Evolutionary conservation across 73 alveolate genomes (phyloP), one percentile per base, ranked within the genome.

Genomic region (Paramecium octaurelia): DNA sequence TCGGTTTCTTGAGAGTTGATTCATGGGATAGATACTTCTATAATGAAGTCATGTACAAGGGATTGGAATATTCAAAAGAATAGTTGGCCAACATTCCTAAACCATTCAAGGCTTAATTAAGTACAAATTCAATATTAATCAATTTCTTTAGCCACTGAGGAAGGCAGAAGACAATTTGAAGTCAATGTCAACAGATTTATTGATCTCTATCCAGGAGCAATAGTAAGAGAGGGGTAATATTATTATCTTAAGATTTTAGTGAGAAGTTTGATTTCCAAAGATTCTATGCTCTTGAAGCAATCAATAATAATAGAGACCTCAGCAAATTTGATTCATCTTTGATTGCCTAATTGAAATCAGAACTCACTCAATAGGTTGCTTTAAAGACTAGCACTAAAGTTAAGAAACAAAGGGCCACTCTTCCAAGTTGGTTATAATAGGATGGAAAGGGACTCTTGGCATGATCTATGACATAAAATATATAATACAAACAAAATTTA

Each of bases 1-100:
- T 24, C 36, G 93, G 93, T 36, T 7, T 87, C 21, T 87, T 87
- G 50, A 87, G 88, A 58, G 48, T 43, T 43, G 93, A 87, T 35
- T 85, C 93, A 35, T 87, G 93, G 93, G 93, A 87, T 59, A 87
- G 93, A 87, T 87, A 36, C 68, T 87, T 87, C 89, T 87, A 87
- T 58, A 87, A 87, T 54, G 93, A 87, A 64, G 69, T 64, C 6
- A 59, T 60, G 76, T 60, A 58, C 29, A 48, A 87, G 8, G 69
- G 58, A n/a, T 42, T 16, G 44, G 43, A 71, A 58, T 54, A 60
- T 23, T 34, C 64, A 31, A 58, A 58, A 58, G 54, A 87, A 64
- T 43, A 87, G 42, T 35, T 36, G 40, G 93, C 70, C 18, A 27
- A 54, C 27, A 60, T 64, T 31, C 86, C 86, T 23, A 58, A 68